A percentile compares a stretch with the other conserved stretches of the same genome.
Evolutionary conservation across 345 rosid genomes (phyloP).

Genomic region (Citrus trifoliata): DNA sequence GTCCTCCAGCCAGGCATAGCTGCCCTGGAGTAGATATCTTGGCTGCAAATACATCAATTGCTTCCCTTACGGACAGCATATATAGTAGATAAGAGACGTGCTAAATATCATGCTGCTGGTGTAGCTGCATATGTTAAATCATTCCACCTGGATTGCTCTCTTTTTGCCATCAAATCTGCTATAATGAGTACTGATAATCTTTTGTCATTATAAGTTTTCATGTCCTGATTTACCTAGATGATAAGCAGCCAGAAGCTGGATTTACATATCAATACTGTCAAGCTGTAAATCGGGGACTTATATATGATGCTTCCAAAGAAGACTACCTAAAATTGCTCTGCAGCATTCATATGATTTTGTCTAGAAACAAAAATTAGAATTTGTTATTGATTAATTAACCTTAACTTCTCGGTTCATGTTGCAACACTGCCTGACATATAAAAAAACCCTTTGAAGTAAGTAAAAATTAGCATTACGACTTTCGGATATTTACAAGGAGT

Average conservation of each 20-base stretch:
- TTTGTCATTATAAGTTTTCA: neutral
- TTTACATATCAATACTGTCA: slow-evolving; percentile 50
- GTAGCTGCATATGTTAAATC: slow-evolving; percentile 40
- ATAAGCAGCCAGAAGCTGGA: slow-evolving; percentile 18
- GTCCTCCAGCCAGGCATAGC: slow-evolving; percentile 39
- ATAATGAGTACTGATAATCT: slow-evolving; percentile 52
- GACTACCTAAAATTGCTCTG: slow-evolving; percentile 43
- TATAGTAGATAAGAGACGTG: slow-evolving; percentile 17
- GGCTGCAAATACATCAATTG: slow-evolving; percentile 34
- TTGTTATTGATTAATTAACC: neutral
- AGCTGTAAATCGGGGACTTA: slow-evolving; percentile 38
- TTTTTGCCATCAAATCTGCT: slow-evolving; percentile 56
- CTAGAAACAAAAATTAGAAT: no score
- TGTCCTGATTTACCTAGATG: neutral
- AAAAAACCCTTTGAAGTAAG: no score
- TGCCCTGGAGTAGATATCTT: slow-evolving; percentile 44
- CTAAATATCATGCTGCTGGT: slow-evolving; percentile 37
- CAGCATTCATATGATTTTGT: neutral
- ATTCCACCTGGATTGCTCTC: slow-evolving; percentile 45
- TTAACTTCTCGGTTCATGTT: no score
- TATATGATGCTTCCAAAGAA: slow-evolving; percentile 19
- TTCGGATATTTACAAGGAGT: neutral
- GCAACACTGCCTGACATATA: no score
- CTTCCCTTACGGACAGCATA: slow-evolving; percentile 7
- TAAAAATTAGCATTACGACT: neutral